Evolutionary conservation across 257 asterid genomes (phyloP).

Genomic region (Datura wrightii): DNA sequence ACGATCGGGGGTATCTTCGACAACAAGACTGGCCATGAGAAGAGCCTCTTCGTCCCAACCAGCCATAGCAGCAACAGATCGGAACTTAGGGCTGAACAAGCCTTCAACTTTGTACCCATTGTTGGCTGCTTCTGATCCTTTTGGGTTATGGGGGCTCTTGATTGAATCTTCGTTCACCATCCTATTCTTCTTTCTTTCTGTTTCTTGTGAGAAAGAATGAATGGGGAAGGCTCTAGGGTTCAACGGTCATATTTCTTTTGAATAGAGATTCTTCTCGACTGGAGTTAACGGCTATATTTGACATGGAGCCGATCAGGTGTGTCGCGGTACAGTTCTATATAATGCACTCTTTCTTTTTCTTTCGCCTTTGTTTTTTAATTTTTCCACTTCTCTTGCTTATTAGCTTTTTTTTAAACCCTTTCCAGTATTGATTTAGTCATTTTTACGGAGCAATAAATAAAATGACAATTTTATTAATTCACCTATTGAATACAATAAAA

Average conservation of each 20-base stretch:
- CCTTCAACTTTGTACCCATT: slow-evolving; percentile 45
- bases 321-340: not conserved
- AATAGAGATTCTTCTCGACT: not conserved
- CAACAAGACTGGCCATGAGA: slow-evolving; percentile 70
- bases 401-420: too few species aligned
- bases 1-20: slow-evolving; percentile 93
- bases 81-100: slow-evolving; percentile 81
- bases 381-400: not conserved
- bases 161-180: slow-evolving; percentile 38
- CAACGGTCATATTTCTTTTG: not conserved
- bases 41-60: slow-evolving; percentile 99
- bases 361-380: too few species aligned
- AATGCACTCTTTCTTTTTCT: not conserved
- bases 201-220: not conserved
- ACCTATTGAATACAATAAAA: too few species aligned
- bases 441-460: too few species aligned
- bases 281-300: not conserved
- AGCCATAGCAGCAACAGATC: slow-evolving; percentile 94
- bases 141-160: slow-evolving; percentile 41
- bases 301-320: not conserved
- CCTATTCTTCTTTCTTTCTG: slow-evolving; percentile 38
- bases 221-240: not conserved
- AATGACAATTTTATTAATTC: too few species aligned
- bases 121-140: slow-evolving; percentile 35
- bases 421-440: too few species aligned